Evolutionary conservation across 805 yeast genomes (phyloP).

Genomic region (Candida pseudoglaebosa): DNA sequence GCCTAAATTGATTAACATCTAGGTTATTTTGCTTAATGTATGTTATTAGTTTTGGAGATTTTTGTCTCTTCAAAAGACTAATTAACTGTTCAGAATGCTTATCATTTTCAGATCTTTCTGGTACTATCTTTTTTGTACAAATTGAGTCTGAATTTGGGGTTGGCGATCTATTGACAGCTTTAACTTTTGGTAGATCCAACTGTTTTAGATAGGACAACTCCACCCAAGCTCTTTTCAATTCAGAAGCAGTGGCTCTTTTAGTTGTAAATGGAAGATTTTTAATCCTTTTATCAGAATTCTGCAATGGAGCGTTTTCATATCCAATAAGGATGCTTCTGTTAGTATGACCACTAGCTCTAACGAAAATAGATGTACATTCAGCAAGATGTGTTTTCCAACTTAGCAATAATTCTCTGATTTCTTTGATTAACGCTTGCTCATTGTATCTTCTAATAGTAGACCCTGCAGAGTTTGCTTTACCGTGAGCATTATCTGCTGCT

Average conservation of each 20-base stretch:
- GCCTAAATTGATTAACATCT: constrained; percentile 41
- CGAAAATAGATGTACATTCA: constrained; percentile 65
- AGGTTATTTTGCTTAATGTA: constrained; percentile 58
- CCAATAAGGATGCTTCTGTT: constrained; percentile 65
- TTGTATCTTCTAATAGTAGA: constrained; percentile 84
- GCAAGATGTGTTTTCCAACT: constrained; percentile 62
- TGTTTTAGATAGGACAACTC: constrained; percentile 60
- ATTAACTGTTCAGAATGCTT: constrained; percentile 56
- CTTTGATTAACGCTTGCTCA: constrained; percentile 76
- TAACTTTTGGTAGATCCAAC: constrained; percentile 51
- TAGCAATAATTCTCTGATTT: constrained; percentile 63
- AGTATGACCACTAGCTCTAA: constrained; percentile 74
- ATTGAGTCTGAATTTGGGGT: constrained; percentile 5
- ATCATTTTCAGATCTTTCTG: constrained; percentile 26
- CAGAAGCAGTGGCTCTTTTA: constrained; percentile 76
- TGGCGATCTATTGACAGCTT: constrained; percentile 12
- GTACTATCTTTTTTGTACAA: constrained; percentile 2
- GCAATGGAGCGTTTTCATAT: constrained; percentile 54
- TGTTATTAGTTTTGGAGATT: constrained; percentile 67
- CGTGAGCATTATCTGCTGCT: constrained; percentile 86
- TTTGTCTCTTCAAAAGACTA: constrained; percentile 61
- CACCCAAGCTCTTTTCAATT: constrained; percentile 80
- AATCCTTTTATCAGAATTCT: constrained; percentile 56
- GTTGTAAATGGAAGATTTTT: constrained; percentile 85
- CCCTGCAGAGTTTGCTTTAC: constrained; percentile 96